Evolutionary conservation across 2,329 filamentous ascomycete species (phyloP), one percentile per base, ranked within the genome.

Genomic region (Paraphaeosphaeria sporulosa): DNA sequence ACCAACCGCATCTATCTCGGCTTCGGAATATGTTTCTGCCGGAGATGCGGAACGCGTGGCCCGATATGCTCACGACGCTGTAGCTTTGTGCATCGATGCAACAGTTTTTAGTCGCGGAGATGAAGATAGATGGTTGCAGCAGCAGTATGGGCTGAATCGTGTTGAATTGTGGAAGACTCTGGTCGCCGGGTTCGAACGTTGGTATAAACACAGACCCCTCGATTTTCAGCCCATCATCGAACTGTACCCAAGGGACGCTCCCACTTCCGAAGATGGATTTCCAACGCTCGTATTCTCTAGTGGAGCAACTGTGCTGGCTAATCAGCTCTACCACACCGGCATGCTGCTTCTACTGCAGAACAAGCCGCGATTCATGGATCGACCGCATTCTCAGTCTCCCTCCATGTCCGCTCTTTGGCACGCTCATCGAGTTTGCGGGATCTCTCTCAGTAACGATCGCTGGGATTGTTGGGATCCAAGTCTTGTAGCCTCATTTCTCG

Each of bases 261-360:
- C 59, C 3, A 49, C 27, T 30, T 51, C 73, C 0, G 68, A 71
- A 17, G 61, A 71, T 34, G 69, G 69, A 19, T 80, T 79, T 55
- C 77, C 77, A 1, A 77, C 80, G 0, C 69, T 86, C 19, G 69
- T 85, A 0, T 84, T 83, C 64, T 80, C 80, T 4, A 81, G 79
- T 49, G 79, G 79, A 0, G 77, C 80, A 0, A 81, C 78, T 0
- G 69, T 78, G 4, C 77, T 82, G 2, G 79, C 78, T 2, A 87
- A 86, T 61, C 84, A 86, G 64, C 74, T 87, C 2, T 87, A 86
- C 65, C 85, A 87, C 63, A 84, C 84, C 0, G 83, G 84, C 2
- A 84, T 84, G 76, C 69, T 86, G 8, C 68, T 86, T 0, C 71
- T 87, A 57, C 77, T 87, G 19, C 82, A 82, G 58, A 79, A 82